Percentiles rank a stretch among this genome's conserved stretches.
phyloP scores from a whole-genome alignment of 75 land plant species.

The Ceratopteris richardii region DNA sequence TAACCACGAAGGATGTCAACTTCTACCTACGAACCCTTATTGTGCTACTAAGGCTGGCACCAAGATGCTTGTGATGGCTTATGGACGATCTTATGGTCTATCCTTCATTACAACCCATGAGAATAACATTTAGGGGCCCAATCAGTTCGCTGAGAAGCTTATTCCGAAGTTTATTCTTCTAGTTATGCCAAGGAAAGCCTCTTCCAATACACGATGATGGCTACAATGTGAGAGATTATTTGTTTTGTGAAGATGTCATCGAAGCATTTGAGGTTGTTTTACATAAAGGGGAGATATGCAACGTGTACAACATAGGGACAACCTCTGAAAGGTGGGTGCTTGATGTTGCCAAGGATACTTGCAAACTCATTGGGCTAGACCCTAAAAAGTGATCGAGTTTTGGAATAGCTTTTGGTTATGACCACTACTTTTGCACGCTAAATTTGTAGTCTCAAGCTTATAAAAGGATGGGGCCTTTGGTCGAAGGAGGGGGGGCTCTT shows the following conservation, averaged over 20 bases:
- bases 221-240: slow-evolving; percentile 54
- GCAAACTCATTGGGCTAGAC: slow-evolving; percentile 44
- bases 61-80: slow-evolving; percentile 2
- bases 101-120: slow-evolving; percentile 42
- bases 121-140: slow-evolving; percentile 47
- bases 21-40: slow-evolving; percentile 63
- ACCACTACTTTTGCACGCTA: no score
- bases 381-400: slow-evolving; percentile 35
- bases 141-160: slow-evolving; percentile 74
- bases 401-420: no score
- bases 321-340: slow-evolving; percentile 58
- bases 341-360: slow-evolving; percentile 65
- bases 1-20: slow-evolving; percentile 62
- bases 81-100: slow-evolving; percentile 41
- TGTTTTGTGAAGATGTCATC: slow-evolving; percentile 66
- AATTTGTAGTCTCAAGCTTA: no score
- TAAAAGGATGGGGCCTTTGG: no score
- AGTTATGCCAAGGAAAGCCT: slow-evolving; percentile 41
- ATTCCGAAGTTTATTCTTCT: slow-evolving; percentile 66
- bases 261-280: slow-evolving; percentile 64
- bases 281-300: slow-evolving; percentile 55
- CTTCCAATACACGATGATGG: slow-evolving; percentile 79
- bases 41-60: slow-evolving; percentile 47
- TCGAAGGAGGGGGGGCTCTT: no score
- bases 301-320: slow-evolving; percentile 70